Percentiles rank a stretch among this genome's conserved stretches.
phyloP scores from a whole-genome alignment of 2,329 filamentous ascomycete species.

The Leptodontidium sp. region DNA sequence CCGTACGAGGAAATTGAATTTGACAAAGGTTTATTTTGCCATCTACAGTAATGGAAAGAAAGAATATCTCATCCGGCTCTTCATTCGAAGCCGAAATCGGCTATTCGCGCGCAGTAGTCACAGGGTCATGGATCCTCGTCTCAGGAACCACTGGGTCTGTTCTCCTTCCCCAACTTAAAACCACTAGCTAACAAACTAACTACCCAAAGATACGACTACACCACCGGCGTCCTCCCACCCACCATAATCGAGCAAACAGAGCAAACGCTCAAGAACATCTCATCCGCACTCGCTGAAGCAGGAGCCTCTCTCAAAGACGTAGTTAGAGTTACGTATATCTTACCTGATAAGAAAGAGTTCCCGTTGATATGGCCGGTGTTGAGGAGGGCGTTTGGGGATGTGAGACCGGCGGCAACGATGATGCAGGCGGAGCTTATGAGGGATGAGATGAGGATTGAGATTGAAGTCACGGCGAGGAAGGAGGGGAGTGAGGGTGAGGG shows the following conservation, averaged over 20 bases:
- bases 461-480: conserved; percentile 15
- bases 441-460: conserved; percentile 13
- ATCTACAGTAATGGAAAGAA: not conserved
- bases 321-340: conserved; percentile 1
- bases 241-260: conserved; percentile 18
- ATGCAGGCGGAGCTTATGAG: conserved; percentile 18
- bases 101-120: conserved; percentile 15
- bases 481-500: not conserved
- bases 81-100: conserved; percentile 16
- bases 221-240: not conserved
- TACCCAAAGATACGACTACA: not conserved
- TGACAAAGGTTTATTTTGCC: not conserved
- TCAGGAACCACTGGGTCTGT: conserved; percentile 20
- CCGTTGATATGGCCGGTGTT: conserved; percentile 14
- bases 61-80: conserved; percentile 10
- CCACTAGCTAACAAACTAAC: too few relatives aligned
- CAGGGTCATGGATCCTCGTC: conserved; percentile 15
- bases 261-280: conserved; percentile 17
- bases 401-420: conserved; percentile 3
- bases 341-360: conserved; percentile 18
- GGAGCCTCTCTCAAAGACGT: not conserved
- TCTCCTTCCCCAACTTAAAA: not conserved
- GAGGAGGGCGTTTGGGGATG: not conserved
- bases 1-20: too few relatives aligned
- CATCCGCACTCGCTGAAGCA: not conserved